These are phyloP conservation scores for Xylariaceae sp. DNA, from an alignment of 2,329 filamentous ascomycete species.

Conservation along the genomic window DNA sequence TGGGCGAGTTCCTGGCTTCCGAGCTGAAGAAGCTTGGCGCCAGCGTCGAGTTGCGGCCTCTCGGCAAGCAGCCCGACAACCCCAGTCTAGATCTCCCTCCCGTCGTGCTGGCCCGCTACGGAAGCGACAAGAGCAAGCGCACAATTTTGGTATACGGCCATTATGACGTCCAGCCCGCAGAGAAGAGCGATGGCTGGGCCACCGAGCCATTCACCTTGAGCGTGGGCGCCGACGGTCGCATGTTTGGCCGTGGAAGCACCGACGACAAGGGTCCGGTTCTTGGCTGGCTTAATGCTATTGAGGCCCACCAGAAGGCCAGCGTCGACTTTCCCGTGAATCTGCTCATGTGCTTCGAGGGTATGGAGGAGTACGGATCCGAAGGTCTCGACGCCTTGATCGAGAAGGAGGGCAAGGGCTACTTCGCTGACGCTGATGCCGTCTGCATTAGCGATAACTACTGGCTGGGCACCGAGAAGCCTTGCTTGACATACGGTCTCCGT, in stretches of 20 bases:
- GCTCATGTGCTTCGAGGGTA: constrained; percentile 98
- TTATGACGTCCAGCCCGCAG: constrained; percentile 96
- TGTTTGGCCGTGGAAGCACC: constrained; percentile 93
- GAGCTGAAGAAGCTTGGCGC: constrained; percentile 83
- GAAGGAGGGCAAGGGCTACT: constrained; percentile 86
- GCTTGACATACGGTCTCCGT: constrained; percentile 91
- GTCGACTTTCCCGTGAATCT: constrained; percentile 96
- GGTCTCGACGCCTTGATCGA: constrained; percentile 93
- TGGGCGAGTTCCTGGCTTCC: constrained; percentile 83
- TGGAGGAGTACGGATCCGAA: constrained; percentile 98
- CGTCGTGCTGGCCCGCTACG: constrained; percentile 86
- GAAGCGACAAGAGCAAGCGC: constrained; percentile 84
- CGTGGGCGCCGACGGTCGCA: constrained; percentile 83
- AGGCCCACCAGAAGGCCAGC: constrained; percentile 92
- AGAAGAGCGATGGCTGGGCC: constrained; percentile 89
- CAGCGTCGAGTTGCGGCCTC: constrained; percentile 74
- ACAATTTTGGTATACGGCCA: constrained; percentile 97
- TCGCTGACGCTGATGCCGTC: constrained; percentile 90
- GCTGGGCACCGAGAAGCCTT: constrained; percentile 97
- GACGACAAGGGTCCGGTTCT: constrained; percentile 98
- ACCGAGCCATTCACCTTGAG: constrained; percentile 89
- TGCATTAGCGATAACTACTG: constrained; percentile 99
- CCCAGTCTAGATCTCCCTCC: constrained; percentile 88
- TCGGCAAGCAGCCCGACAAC: constrained; percentile 89
- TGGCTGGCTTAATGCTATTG: constrained; percentile 96